Base-by-base conservation (phyloP, 345 rosid genomes). In the Hypericum androsaemum region DNA sequence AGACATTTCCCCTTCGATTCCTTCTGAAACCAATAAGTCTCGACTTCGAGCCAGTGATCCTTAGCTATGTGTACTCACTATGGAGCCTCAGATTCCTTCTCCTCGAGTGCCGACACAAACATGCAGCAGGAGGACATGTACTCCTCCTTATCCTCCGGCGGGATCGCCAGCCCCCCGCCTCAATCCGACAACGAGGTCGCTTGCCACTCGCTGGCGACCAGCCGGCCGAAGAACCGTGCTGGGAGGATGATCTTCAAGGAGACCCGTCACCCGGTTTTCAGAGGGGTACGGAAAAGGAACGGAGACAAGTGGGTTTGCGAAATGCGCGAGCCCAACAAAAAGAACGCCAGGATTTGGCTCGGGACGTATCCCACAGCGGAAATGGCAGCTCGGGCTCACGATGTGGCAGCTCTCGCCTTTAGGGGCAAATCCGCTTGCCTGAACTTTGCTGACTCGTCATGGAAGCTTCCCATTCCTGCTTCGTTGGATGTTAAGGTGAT, bases 371-470 rank as follows among this genome's bases (percentile, higher is more conserved):
- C 89, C 0, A 78, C 82, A 0, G 74, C 95, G 0, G 89, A 85
- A 44, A 82, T 82, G 95, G 95, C 95, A 0, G 95, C 89, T 0
- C 64, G 84, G 45, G 95, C 95, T 0, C 95, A 85, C 42, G 95
- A 85, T 59, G 89, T 85, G 0, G 95, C 95, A 0, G 95, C 78
- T 7, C 54, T 85, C 43, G 77, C 86, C 0, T 61, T 85, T 8
- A 75, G 81, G 50, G 87, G 95, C 7, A 80, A 76, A 43, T 62
- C 77, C 7, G 84, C 81, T 7, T 82, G 89, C 70, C 79, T 85
- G 35, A 85, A 85, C 60, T 85, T 82, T 51, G 80, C 83, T 0
- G 95, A 85, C 62, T 85, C 95, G 0, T 56, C 66, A 0, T 82
- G 89, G 84, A 71, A 74, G 8, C 60, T 82, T 7, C 94, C 84